Conservation (phyloP, 139 green algal species). For the Asterochloris erici region DNA sequence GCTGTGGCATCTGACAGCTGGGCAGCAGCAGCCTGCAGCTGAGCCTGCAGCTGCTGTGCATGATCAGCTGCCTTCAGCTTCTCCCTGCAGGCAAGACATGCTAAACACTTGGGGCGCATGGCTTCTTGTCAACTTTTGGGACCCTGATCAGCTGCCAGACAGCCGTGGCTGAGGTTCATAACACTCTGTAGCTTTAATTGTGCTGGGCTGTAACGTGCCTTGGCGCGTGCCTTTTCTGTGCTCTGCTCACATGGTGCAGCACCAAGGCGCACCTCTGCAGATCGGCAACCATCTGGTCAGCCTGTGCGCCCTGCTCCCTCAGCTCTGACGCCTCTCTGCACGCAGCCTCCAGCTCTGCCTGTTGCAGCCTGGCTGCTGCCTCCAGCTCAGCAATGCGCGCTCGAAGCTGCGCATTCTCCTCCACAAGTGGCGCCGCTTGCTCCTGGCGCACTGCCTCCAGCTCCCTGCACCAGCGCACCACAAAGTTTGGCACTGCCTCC, state of each 20-base stretch:
- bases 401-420: constrained; percentile 9
- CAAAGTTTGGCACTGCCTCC: too few species aligned
- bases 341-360: constrained; percentile 12
- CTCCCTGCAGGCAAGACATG: constrained; percentile 6
- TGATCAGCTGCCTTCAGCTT: constrained; percentile 7
- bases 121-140: neutral
- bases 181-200: neutral
- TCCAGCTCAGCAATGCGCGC: constrained; percentile 5
- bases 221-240: neutral
- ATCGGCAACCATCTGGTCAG: constrained; percentile 12
- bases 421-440: constrained; percentile 11
- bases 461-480: neutral
- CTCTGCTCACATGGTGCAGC: neutral
- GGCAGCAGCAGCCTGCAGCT: neutral
- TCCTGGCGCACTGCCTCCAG: constrained; percentile 8
- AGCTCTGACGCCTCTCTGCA: neutral
- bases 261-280: neutral
- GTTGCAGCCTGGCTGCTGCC: neutral
- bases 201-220: neutral
- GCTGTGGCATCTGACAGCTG: neutral
- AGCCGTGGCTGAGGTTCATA: neutral
- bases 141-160: neutral
- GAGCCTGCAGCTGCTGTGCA: neutral
- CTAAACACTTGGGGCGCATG: neutral
- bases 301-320: constrained; percentile 22